Evolutionary conservation across 2,329 filamentous ascomycete species (phyloP), one percentile per base, ranked within the genome.

Genomic region (Penicillium paneum): DNA sequence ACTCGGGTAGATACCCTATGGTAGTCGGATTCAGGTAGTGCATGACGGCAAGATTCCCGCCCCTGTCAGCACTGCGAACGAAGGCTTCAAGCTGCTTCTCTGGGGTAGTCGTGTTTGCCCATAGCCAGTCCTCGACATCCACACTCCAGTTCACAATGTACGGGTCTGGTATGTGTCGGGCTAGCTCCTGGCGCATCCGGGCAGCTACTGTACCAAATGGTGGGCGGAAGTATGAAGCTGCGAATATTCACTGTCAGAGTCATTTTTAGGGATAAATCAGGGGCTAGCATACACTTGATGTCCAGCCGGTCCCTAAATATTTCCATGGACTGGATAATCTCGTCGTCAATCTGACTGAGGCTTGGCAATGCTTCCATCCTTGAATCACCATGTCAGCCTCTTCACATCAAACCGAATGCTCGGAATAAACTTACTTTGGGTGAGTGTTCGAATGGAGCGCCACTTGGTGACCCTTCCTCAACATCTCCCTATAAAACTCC

Each of bases 91-190:
- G 72, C 71, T 89, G 86, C 64, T 84, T 84, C 74, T 87, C 82
- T 0, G 86, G 86, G 3, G 84, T 88, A 40, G 72, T 64, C 0
- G 78, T 80, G 66, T 80, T 73, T 1, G 83, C 85, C 84, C 85
- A 89, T 24, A 86, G 64, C 84, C 85, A 89, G 67, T 89, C 86
- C 74, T 89, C 83, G 31, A 88, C 82, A 64, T 89, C 86, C 41
- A 89, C 82, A 64, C 80, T 84, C 86, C 86, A 89, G 68, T 83
- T 84, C 48, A 88, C 80, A 40, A 88, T 81, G 60, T 82, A 81
- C 1, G 83, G 79, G 13, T 81, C 76, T 1, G 77, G 73, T 19
- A 80, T 77, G 15, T 70, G 69, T 21, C 76, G 75, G 0, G 84
- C 81, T 28, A 88, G 78, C 38, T 83, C 79, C 67, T 87, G 81